Percentiles rank a stretch among this genome's conserved stretches.
phyloP scores from a whole-genome alignment of 2,329 filamentous ascomycete species.

The Plectosphaerella plurivora region DNA sequence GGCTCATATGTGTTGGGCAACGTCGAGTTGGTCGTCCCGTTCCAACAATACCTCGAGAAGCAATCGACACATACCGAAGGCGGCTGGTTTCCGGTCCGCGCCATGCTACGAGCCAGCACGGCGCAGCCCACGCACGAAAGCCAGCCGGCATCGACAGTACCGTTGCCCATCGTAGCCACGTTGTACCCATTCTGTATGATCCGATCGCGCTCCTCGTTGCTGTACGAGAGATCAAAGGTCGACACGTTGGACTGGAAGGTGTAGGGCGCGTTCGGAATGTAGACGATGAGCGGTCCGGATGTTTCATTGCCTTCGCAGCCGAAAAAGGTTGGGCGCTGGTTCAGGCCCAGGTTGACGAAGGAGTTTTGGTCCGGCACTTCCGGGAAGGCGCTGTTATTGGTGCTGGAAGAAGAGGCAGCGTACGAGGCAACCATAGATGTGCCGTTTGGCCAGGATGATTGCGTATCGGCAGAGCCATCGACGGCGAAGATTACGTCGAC shows the following conservation, averaged over 20 bases:
- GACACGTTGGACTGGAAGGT: slow-evolving; percentile 66
- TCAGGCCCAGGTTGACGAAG: slow-evolving; percentile 72
- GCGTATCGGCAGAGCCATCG: slow-evolving; percentile 72
- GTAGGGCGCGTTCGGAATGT: slow-evolving; percentile 79
- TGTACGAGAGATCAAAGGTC: slow-evolving; percentile 65
- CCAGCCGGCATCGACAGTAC: slow-evolving; percentile 67
- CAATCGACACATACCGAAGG: slow-evolving; percentile 68
- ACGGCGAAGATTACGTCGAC: slow-evolving; percentile 81
- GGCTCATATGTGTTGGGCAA: slow-evolving; percentile 35
- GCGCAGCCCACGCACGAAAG: slow-evolving; percentile 77
- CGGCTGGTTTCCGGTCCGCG: slow-evolving; percentile 53
- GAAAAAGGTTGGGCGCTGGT: slow-evolving; percentile 73
- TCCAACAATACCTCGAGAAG: slow-evolving; percentile 80
- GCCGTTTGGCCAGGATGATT: slow-evolving; percentile 69
- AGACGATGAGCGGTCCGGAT: slow-evolving; percentile 64
- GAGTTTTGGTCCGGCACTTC: slow-evolving; percentile 69
- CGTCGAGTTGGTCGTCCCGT: slow-evolving; percentile 52
- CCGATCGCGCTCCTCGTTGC: slow-evolving; percentile 58
- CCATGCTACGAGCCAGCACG: slow-evolving; percentile 65
- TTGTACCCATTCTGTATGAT: slow-evolving; percentile 81
- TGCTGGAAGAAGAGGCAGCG: slow-evolving; percentile 52
- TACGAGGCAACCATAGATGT: slow-evolving; percentile 72
- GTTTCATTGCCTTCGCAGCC: slow-evolving; percentile 66
- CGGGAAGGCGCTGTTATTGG: slow-evolving; percentile 69
- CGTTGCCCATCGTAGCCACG: slow-evolving; percentile 72